A percentile compares a stretch with the other conserved stretches of the same genome.
These are phyloP conservation scores for Silene conica DNA, from an alignment of 148 eudicot species.

Conservation along the genomic window DNA sequence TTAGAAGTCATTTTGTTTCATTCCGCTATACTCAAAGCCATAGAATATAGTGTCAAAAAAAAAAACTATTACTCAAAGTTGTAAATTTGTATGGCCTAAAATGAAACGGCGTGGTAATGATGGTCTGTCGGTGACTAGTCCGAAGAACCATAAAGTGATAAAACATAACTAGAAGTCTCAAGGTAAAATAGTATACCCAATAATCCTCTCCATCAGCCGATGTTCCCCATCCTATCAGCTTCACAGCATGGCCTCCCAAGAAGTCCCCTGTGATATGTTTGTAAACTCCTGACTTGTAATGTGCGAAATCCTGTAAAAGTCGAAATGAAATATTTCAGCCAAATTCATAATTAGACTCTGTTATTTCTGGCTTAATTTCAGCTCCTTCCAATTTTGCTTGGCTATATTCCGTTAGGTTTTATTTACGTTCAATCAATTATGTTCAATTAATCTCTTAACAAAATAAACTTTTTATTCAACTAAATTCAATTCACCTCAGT, in stretches of 20 bases:
- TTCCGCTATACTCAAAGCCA: not conserved
- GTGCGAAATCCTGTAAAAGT: slow-evolving; percentile 76
- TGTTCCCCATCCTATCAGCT: slow-evolving; percentile 97
- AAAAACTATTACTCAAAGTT: not conserved
- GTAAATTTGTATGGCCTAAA: not conserved
- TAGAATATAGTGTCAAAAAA: too few relatives aligned
- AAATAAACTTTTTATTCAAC: too few relatives aligned
- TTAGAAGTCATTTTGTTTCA: not conserved
- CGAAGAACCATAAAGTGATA: not conserved
- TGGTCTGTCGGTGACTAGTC: not conserved
- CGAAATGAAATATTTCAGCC: not conserved
- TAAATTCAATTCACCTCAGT: too few relatives aligned
- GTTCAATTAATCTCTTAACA: too few relatives aligned
- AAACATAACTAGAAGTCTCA: not conserved
- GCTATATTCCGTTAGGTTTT: too few relatives aligned
- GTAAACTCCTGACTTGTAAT: slow-evolving; percentile 92
- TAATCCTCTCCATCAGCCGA: slow-evolving; percentile 81
- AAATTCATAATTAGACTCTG: not conserved
- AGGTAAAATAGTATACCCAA: slow-evolving; percentile 48
- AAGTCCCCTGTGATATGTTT: slow-evolving; percentile 61
- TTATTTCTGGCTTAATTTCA: too few relatives aligned
- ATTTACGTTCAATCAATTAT: too few relatives aligned
- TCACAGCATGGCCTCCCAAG: slow-evolving; percentile 96
- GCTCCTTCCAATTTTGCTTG: too few relatives aligned
- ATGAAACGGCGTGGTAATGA: not conserved